Base-by-base conservation (phyloP, 1,284 basidiomycete genomes). In the Caloboletus inedulis region DNA sequence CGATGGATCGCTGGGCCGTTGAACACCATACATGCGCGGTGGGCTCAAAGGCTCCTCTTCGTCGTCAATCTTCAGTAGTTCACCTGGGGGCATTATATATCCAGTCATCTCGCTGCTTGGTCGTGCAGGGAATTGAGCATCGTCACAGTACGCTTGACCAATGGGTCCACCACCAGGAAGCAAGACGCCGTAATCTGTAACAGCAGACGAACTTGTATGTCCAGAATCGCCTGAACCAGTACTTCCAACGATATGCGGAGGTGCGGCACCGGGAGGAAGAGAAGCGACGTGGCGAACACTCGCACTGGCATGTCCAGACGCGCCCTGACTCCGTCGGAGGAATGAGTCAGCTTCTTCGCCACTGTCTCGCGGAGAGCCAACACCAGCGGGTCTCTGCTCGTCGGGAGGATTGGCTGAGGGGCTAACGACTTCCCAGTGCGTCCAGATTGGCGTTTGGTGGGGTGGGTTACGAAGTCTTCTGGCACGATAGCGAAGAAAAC, bases 311-410 rank as follows among this genome's bases (percentile, higher is more conserved):
- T 47, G 56, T 14, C 53, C 56, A 1, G 57, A 49, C 4, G 64
- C 66, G 7, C 60, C 55, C 18, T 63, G 59, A 55, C 73, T 74
- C 3, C 61, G 69, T 47, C 69, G 74, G 3, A 87, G 71, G 72
- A 87, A 84, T 0, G 85, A 74, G 59, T 85, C 83, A 3, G 66
- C 71, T 65, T 87, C 85, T 61, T 85, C 84, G 7, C 85, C 85
- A 49, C 82, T 86, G 25, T 77, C 76, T 13, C 84, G 74, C 1
- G 85, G 82, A 18, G 81, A 82, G 39, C 83, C 82, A 63, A 85
- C 80, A 30, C 80, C 84, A n/a, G 77, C 74, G 1, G 71, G 64
- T 18, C 72, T 69, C 13, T 68, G 69, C 8, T 71, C 75, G 35
- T 69, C 58, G 4, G 50, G 51, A 9, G 46, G 53, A 39, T 42